phyloP scores from a whole-genome alignment of 129 eudicot species.

The Artemisia annua region DNA sequence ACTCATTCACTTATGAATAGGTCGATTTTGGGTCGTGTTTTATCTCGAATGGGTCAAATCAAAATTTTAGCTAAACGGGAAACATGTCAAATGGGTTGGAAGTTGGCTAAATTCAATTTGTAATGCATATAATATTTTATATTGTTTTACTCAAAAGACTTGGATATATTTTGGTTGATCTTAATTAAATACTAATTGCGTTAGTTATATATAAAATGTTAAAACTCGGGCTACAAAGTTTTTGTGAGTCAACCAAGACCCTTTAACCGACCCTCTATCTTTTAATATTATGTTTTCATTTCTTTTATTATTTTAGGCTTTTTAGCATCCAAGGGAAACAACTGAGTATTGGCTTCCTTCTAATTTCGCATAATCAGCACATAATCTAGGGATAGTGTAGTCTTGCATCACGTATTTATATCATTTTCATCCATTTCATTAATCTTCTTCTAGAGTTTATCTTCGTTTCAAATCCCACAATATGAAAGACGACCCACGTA shows the following conservation, averaged over 20 bases:
- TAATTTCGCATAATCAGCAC: too few species aligned
- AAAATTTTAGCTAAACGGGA: not conserved
- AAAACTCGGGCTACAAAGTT: not conserved
- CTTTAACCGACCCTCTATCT: not conserved
- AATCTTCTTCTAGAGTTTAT: too few species aligned
- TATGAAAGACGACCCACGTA: too few species aligned
- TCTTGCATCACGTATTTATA: too few species aligned
- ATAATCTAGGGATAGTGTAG: too few species aligned
- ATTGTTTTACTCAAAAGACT: too few species aligned
- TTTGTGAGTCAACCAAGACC: not conserved
- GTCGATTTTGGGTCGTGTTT: not conserved
- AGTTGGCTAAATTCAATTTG: not conserved
- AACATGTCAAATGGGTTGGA: not conserved
- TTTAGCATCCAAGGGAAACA: too few species aligned
- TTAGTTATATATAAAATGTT: not conserved
- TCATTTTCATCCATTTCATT: too few species aligned
- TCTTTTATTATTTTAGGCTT: too few species aligned
- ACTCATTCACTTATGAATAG: not conserved
- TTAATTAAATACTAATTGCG: not conserved
- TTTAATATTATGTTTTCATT: too few species aligned
- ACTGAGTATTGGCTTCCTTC: too few species aligned
- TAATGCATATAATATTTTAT: not conserved
- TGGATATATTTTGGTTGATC: not conserved
- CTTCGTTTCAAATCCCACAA: too few species aligned
- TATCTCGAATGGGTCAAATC: not conserved